phyloP scores from a whole-genome alignment of 352 stramenopile species.

The Thalassiosira hispida region DNA sequence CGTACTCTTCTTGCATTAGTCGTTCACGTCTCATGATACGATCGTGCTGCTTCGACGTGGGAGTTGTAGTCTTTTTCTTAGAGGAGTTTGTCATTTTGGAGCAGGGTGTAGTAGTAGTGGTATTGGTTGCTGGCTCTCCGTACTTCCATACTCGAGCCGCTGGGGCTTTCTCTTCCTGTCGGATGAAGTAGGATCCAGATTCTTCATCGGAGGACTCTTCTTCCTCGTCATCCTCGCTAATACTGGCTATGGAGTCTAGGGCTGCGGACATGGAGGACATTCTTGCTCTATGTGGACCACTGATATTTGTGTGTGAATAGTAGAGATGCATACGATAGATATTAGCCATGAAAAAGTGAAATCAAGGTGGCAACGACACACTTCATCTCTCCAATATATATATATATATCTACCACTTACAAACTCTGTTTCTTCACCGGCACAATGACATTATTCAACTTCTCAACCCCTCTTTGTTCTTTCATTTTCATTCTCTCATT shows the following conservation, averaged over 20 bases:
- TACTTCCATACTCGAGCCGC: conserved; percentile 33
- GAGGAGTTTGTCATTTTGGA: too few relatives aligned
- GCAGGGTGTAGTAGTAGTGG: not conserved
- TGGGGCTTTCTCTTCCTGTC: conserved; percentile 4
- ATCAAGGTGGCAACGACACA: not conserved
- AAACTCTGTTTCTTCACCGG: conserved; percentile 5
- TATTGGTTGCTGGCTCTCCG: conserved; percentile 24
- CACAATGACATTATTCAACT: conserved; percentile 27
- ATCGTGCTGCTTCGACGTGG: conserved; percentile 11
- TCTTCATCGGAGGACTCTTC: conserved; percentile 22
- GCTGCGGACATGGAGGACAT: conserved; percentile 34
- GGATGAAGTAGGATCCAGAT: conserved; percentile 14
- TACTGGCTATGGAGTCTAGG: conserved; percentile 37
- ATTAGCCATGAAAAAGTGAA: not conserved
- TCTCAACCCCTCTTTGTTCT: conserved; percentile 15
- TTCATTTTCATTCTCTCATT: conserved; percentile 31
- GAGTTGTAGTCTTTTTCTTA: conserved; percentile 12
- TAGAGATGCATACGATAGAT: not conserved
- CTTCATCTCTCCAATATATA: not conserved
- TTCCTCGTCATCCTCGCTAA: conserved; percentile 39
- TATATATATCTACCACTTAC: conserved; percentile 7
- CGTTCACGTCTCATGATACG: conserved; percentile 35
- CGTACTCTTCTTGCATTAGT: conserved; percentile 41
- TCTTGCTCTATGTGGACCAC: conserved; percentile 28
- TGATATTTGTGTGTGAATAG: not conserved